Evolutionary conservation across 2,329 filamentous ascomycete genomes (phyloP), one percentile per base, ranked within the genome.

Genomic region (Trichocomaceae sp.): DNA sequence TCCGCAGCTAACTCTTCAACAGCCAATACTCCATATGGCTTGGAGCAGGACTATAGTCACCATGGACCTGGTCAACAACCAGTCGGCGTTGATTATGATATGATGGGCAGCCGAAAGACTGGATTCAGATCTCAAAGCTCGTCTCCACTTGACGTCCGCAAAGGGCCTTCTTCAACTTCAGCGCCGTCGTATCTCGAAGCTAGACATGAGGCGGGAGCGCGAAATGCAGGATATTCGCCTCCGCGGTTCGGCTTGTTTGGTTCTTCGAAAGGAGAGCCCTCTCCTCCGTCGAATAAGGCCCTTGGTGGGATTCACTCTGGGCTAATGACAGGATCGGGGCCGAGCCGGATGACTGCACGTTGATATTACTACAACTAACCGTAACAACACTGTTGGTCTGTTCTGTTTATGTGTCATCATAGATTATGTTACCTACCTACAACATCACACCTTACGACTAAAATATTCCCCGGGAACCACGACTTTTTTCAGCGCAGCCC

Each of bases 1-100:
- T 74, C 72, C 9, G 69, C 69, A 15, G 70, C 68, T 29, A 68
- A 70, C 52, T 75, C 74, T 6, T 75, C 73, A 1, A 66, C 72
- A 6, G 68, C 71, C 47, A 74, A 75, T 55, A 76, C 73, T 3
- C 73, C 73, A 5, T 70, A 72, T 42, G 70, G 71, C 41, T 63
- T 60, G n/a, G 70, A 74, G 44, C 69, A 69, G 41, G 64, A 70
- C 22, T 59, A 60, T 44, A 61, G 62, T 29, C 60, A 59, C 15
- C 59, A 61, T 20, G 47, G 52, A 47, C 58, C 62, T 44, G 63
- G 62, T n/a, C 57, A 60, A 9, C 66, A 60, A 10, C 66, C 64
- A 52, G 61, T 58, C 19, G 63, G 67, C 51, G 62, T 63, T 13
- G 70, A 72, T 31, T 66, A 70, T 35, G 69, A 71, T 44, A 56